These are phyloP conservation scores for Aspergillus tubingensis DNA, from an alignment of 2,329 filamentous ascomycete genomes.

Conservation along the genomic window DNA sequence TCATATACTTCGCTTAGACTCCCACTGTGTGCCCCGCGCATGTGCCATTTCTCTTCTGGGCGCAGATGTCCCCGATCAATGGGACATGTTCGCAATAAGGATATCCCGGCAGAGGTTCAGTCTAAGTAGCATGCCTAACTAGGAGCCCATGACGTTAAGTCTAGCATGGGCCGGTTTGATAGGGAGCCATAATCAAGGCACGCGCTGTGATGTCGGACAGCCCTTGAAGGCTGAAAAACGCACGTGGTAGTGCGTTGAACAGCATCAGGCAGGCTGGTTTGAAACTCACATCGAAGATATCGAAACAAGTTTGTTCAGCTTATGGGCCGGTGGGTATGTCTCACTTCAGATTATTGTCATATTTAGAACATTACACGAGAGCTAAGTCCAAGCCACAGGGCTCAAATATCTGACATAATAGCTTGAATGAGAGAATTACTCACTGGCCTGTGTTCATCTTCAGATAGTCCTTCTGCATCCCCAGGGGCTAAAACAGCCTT, in stretches of 20 bases:
- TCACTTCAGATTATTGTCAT: neutral
- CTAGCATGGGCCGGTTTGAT: neutral
- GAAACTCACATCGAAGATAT: neutral
- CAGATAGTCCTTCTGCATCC: neutral
- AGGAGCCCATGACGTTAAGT: neutral
- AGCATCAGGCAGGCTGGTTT: constrained; percentile 1
- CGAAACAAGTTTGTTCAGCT: neutral
- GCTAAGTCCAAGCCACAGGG: neutral
- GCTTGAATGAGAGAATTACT: neutral
- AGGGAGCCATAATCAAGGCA: neutral
- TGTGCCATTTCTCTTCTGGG: neutral
- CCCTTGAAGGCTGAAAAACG: neutral
- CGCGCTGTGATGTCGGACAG: neutral
- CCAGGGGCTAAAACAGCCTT: neutral
- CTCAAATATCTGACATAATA: neutral
- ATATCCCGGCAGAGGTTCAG: neutral
- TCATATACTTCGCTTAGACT: neutral
- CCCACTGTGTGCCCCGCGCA: neutral
- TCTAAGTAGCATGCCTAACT: neutral
- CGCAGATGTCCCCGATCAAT: neutral
- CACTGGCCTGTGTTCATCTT: neutral
- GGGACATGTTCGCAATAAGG: no score
- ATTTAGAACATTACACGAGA: neutral
- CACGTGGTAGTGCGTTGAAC: neutral
- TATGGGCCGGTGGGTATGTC: neutral